Evolutionary conservation across 2,329 filamentous ascomycete genomes (phyloP), one percentile per base, ranked within the genome.

Genomic region (Dothidotthia symphoricarpi): DNA sequence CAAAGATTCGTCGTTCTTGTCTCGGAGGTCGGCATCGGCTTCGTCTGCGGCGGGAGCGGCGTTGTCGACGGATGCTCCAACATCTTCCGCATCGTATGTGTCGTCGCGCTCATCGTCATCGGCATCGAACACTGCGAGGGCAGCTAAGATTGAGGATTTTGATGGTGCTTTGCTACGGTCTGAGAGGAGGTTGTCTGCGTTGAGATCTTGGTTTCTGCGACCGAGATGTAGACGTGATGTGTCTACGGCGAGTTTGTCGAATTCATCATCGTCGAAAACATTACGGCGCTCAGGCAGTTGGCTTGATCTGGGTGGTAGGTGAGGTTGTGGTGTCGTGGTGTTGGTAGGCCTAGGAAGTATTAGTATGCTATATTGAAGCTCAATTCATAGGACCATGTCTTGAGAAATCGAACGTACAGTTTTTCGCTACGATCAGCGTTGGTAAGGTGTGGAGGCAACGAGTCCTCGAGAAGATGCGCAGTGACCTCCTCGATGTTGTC

Each of bases 31-130:
- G 24, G 77, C 74, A n/a, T 80, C 75, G 5, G 78, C 66, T 31
- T 77, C 75, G 28, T 74, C 74, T 31, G 70, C 59, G 29, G 64
- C 73, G 2, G 71, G 64, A 4, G 69, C 69, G 1, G 71, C 73
- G 13, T 76, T 74, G 53, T 95, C 89, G 3, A 96, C 82, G 0
- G 86, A 87, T 15, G 91, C 90, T 24, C 93, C 93, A 2, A 97
- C 88, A 59, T 97, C 93, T 33, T 82, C 88, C 2, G 84, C 81
- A 56, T 98, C 93, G 61, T 98, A 98, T 0, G 91, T 97, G 64
- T 98, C 93, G 64, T 98, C 93, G 24, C 89, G 81, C 69, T 98
- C 93, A 63, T 98, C 93, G 51, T 97, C 93, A 55, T 97, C 91
- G 0, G 84, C 85, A 68, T 97, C 90, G 52, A 97, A 96, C 1